Evolutionary conservation across 495 filamentous ascomycete species (phyloP).

Genomic region (Podospora sp.): DNA sequence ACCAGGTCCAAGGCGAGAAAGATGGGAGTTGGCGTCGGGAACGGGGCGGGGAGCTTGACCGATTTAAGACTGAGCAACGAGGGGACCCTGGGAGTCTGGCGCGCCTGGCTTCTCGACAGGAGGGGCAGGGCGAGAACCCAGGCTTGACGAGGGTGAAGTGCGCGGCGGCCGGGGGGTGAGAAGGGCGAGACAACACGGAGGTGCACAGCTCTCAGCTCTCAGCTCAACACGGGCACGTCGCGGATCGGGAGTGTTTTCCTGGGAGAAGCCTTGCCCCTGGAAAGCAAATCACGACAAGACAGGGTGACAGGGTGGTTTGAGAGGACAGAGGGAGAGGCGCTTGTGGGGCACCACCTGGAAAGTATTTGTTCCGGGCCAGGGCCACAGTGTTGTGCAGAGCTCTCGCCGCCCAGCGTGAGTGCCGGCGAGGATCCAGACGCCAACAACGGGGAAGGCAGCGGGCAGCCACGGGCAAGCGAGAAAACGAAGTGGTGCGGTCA

Average conservation of each 20-base stretch:
- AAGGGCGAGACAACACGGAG: constrained; percentile 19
- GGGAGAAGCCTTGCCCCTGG: constrained; percentile 15
- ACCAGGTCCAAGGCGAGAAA: constrained; percentile 26
- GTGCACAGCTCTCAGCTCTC: constrained; percentile 10
- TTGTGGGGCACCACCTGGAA: constrained; percentile 12
- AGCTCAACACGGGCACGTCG: constrained; percentile 7
- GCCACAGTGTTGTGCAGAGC: constrained; percentile 3
- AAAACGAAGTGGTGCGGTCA: neutral
- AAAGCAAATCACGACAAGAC: constrained; percentile 18
- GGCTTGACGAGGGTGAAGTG: constrained; percentile 1
- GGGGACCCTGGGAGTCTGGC: constrained; percentile 10
- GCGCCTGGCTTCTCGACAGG: neutral
- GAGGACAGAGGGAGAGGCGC: constrained; percentile 3
- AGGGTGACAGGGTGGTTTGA: constrained; percentile 10
- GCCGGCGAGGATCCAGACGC: constrained; percentile 10
- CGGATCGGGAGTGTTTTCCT: constrained; percentile 16
- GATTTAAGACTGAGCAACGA: constrained; percentile 33
- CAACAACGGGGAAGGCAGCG: constrained; percentile 5
- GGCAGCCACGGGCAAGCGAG: neutral
- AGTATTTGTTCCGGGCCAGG: constrained; percentile 18
- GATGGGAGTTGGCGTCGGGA: constrained; percentile 19
- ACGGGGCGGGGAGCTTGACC: constrained; percentile 31
- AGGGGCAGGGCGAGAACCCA: constrained; percentile 16
- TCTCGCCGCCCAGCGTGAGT: neutral
- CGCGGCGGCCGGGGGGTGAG: constrained; percentile 14